A percentile compares a stretch with the other conserved stretches of the same genome.
phyloP scores from a whole-genome alignment of 2,329 filamentous ascomycete species.

The Beauveria scarabaeidicola region DNA sequence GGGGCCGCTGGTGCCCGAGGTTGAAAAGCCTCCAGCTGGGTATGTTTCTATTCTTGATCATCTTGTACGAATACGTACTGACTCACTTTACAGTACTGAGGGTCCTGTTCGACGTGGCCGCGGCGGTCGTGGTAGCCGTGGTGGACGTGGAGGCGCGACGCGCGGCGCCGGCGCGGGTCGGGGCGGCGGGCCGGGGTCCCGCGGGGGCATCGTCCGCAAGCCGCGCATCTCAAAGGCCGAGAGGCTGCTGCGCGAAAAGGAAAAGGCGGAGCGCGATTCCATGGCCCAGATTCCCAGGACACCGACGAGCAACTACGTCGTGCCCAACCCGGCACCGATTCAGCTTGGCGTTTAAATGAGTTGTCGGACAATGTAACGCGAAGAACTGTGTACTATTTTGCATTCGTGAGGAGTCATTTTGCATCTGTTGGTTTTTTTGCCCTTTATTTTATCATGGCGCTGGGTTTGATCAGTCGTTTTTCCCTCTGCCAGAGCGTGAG shows the following conservation, averaged over 20 bases:
- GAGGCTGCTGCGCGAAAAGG: constrained; percentile 9
- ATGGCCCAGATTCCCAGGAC: constrained; percentile 33
- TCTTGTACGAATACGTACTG: constrained; percentile 20
- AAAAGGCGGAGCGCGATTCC: constrained; percentile 62
- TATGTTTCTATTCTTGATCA: constrained; percentile 25
- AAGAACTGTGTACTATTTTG: constrained; percentile 3
- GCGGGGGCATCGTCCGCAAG: constrained; percentile 70
- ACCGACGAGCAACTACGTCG: constrained; percentile 26
- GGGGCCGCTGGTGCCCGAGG: constrained; percentile 80
- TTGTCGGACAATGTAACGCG: neutral
- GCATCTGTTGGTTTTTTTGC: neutral
- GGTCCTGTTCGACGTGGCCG: constrained; percentile 63
- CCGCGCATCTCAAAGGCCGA: constrained; percentile 81
- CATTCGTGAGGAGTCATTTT: constrained; percentile 10
- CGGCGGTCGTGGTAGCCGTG: constrained; percentile 41
- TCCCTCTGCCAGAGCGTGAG: neutral
- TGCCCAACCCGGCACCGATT: constrained; percentile 16
- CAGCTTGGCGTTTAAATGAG: constrained; percentile 3
- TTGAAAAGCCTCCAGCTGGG: constrained; percentile 59
- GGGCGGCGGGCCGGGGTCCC: constrained; percentile 56
- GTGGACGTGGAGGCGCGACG: constrained; percentile 54
- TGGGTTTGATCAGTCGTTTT: neutral
- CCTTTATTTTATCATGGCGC: neutral
- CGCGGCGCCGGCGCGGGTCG: constrained; percentile 37
- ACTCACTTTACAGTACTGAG: constrained; percentile 49